Conservation (phyloP, 2,329 filamentous ascomycete species). For the Aureobasidium mangrovei region DNA sequence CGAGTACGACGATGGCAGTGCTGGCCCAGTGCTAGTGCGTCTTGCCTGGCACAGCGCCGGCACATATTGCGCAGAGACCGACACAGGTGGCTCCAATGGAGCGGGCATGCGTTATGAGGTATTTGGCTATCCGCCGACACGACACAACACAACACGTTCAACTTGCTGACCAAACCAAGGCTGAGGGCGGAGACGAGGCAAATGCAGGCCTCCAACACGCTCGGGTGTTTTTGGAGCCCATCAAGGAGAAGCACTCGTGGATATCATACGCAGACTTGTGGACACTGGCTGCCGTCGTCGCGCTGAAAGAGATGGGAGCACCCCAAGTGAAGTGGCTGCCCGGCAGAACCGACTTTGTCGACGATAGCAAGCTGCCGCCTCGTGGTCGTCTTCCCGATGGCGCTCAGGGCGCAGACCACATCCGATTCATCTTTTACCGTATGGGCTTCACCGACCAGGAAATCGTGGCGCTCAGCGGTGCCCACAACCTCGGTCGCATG, state of each 20-base stretch:
- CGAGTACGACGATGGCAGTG: slow-evolving; percentile 56
- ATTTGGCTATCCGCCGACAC: neutral
- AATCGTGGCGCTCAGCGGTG: slow-evolving; percentile 49
- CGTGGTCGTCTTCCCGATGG: slow-evolving; percentile 49
- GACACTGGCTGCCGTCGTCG: slow-evolving; percentile 53
- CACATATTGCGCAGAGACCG: slow-evolving; percentile 50
- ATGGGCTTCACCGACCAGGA: slow-evolving; percentile 55
- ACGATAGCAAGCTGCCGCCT: slow-evolving; percentile 51
- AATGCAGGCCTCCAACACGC: slow-evolving; percentile 58
- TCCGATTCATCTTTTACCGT: slow-evolving; percentile 48
- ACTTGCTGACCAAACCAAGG: slow-evolving; percentile 9
- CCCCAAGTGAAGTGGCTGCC: slow-evolving; percentile 48
- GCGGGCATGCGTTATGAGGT: slow-evolving; percentile 57
- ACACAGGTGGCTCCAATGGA: slow-evolving; percentile 56
- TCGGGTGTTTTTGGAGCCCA: slow-evolving; percentile 53
- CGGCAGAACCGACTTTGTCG: slow-evolving; percentile 54
- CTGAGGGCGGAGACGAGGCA: slow-evolving; percentile 55
- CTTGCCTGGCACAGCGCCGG: slow-evolving; percentile 58
- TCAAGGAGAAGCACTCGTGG: slow-evolving; percentile 52
- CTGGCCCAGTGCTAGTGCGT: slow-evolving; percentile 54
- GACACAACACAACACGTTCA: neutral
- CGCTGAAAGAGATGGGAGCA: slow-evolving; percentile 52
- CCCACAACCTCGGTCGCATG: slow-evolving; percentile 49
- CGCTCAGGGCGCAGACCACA: slow-evolving; percentile 45
- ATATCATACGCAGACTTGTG: slow-evolving; percentile 59